Conservation (phyloP, 805 yeast species). For the Spencermartinsiella europaea region DNA sequence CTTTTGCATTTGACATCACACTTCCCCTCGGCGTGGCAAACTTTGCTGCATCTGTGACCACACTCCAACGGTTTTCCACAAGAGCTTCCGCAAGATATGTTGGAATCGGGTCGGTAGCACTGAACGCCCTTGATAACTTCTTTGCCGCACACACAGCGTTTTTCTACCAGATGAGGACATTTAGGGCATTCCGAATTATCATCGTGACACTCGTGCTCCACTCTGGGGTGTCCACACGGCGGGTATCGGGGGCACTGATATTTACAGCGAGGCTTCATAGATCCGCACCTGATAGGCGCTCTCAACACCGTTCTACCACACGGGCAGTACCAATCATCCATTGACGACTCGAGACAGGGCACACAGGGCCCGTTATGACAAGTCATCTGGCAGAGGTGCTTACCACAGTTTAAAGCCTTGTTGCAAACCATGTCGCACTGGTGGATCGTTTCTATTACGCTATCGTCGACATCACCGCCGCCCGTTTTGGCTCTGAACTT, state of each 20-base stretch:
- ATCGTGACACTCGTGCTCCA: constrained; percentile 70
- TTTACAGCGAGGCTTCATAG: constrained; percentile 56
- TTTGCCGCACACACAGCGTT: constrained; percentile 60
- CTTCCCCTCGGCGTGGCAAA: constrained; percentile 55
- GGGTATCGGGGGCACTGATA: constrained; percentile 55
- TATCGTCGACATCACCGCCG: constrained; percentile 43
- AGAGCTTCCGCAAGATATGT: constrained; percentile 61
- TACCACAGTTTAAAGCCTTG: constrained; percentile 56
- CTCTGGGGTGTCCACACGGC: constrained; percentile 66
- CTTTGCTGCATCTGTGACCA: constrained; percentile 51
- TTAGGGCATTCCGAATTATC: constrained; percentile 62
- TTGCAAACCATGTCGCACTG: constrained; percentile 66
- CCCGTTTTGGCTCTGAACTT: constrained; percentile 42
- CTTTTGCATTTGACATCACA: constrained; percentile 59
- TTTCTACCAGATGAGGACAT: constrained; percentile 60
- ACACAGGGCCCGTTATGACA: constrained; percentile 80
- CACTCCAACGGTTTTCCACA: constrained; percentile 50
- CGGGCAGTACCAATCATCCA: constrained; percentile 70
- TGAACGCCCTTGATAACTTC: constrained; percentile 52
- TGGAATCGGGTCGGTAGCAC: constrained; percentile 52
- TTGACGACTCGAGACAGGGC: constrained; percentile 75
- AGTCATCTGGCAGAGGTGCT: constrained; percentile 60
- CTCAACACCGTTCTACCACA: constrained; percentile 74
- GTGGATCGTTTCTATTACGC: constrained; percentile 66
- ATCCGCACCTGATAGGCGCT: constrained; percentile 86